These are phyloP conservation scores for Fusarium keratoplasticum DNA, from an alignment of 2,329 filamentous ascomycete species.

Conservation along the genomic window DNA sequence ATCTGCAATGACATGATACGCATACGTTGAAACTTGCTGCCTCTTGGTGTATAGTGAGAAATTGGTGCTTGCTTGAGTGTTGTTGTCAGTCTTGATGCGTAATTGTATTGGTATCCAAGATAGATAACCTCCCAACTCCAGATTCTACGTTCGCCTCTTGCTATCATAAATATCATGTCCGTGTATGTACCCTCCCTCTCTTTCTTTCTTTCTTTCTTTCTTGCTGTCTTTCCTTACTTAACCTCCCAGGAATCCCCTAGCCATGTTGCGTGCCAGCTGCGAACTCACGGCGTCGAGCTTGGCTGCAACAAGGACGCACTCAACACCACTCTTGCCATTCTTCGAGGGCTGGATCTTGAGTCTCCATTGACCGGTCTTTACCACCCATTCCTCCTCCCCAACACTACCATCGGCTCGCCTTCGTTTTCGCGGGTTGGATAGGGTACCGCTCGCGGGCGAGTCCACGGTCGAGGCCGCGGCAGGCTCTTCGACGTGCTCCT, in stretches of 20 bases:
- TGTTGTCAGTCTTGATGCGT: neutral
- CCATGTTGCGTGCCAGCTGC: constrained; percentile 74
- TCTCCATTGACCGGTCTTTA: constrained; percentile 78
- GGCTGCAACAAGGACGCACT: constrained; percentile 80
- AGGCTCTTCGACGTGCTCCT: constrained; percentile 51
- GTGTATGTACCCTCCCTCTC: neutral
- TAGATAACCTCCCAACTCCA: neutral
- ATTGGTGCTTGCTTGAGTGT: neutral
- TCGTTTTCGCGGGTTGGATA: constrained; percentile 58
- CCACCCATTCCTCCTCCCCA: constrained; percentile 66
- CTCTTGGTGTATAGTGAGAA: neutral
- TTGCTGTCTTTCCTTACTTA: constrained; percentile 10
- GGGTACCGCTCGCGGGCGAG: constrained; percentile 44
- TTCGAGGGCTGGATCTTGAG: constrained; percentile 69
- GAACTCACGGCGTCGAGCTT: constrained; percentile 79
- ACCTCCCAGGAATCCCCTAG: constrained; percentile 69
- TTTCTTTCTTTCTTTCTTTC: neutral
- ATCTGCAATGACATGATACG: constrained; percentile 19
- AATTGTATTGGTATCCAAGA: constrained; percentile 1
- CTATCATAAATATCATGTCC: neutral
- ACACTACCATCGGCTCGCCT: constrained; percentile 54
- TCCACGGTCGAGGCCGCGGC: constrained; percentile 44
- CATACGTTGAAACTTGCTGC: neutral
- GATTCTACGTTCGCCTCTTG: neutral
- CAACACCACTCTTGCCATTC: constrained; percentile 66